phyloP scores from a whole-genome alignment of 176 grass and related monocot genomes.

The Oryza meyeriana region DNA sequence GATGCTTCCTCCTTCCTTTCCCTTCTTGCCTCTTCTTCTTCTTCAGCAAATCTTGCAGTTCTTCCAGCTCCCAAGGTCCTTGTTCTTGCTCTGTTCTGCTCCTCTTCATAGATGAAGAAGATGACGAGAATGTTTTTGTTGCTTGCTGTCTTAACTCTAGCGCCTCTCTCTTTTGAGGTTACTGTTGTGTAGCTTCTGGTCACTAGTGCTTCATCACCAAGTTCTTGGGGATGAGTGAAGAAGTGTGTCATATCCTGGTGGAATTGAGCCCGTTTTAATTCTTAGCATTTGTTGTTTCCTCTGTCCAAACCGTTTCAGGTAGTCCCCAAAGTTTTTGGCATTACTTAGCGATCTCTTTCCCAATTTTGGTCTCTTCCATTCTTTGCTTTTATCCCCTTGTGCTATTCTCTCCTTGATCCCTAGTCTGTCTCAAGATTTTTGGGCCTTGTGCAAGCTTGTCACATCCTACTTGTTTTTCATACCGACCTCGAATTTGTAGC shows the following conservation, averaged over 20 bases:
- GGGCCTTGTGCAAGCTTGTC: slow-evolving; percentile 22
- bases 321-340: slow-evolving; percentile 31
- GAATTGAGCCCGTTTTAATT: slow-evolving; percentile 11
- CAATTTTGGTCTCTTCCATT: slow-evolving; percentile 29
- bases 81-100: neutral
- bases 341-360: slow-evolving; percentile 6
- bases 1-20: too few relatives aligned
- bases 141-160: slow-evolving; percentile 16
- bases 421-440: neutral
- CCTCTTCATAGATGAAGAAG: neutral
- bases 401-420: slow-evolving; percentile 25
- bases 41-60: neutral
- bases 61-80: slow-evolving; percentile 6
- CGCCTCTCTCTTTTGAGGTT: neutral
- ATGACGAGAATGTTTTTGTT: neutral
- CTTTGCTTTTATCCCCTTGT: neutral
- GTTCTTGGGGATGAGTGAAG: neutral
- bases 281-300: slow-evolving; percentile 27
- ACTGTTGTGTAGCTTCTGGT: slow-evolving; percentile 17
- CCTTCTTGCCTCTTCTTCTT: neutral
- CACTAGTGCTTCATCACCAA: neutral
- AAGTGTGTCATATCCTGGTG: slow-evolving; percentile 30
- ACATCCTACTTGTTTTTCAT: slow-evolving; percentile 24
- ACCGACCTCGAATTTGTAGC: neutral
- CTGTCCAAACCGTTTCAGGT: neutral